Evolutionary conservation across 208 protist species (phyloP).

Genomic region (Trypanosoma avium): DNA sequence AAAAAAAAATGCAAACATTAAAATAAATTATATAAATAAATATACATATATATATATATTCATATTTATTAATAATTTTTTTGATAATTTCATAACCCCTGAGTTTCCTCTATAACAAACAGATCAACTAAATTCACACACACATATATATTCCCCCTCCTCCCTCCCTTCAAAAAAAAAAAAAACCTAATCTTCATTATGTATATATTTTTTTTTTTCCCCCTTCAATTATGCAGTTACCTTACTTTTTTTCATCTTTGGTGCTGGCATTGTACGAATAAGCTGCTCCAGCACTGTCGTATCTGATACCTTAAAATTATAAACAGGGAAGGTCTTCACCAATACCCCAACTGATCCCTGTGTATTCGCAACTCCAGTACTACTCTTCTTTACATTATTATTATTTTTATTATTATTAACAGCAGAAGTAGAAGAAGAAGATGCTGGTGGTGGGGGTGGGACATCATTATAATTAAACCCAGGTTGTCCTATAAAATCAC

Average conservation of each 20-base stretch:
- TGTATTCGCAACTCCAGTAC: background rate
- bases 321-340: constrained; percentile 43
- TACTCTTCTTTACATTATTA: constrained; percentile 1
- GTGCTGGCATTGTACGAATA: constrained; percentile 60
- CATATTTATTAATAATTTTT: no score
- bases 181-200: background rate
- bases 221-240: background rate
- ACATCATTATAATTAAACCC: constrained; percentile 82
- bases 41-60: background rate
- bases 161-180: background rate
- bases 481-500: constrained; percentile 69
- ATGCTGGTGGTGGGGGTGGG: background rate
- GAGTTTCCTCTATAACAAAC: no score
- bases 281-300: constrained; percentile 60
- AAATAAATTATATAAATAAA: background rate
- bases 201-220: background rate
- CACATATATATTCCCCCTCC: constrained; percentile 7
- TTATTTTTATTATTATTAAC: constrained; percentile 13
- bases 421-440: constrained; percentile 1
- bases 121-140: no score
- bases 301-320: constrained; percentile 67
- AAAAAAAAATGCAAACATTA: background rate
- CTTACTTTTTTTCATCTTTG: constrained; percentile 39
- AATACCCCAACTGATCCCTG: constrained; percentile 28
- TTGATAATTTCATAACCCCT: no score